Evolutionary conservation across 2,329 filamentous ascomycete species (phyloP).

Genomic region (Sclerotinia trifoliorum): DNA sequence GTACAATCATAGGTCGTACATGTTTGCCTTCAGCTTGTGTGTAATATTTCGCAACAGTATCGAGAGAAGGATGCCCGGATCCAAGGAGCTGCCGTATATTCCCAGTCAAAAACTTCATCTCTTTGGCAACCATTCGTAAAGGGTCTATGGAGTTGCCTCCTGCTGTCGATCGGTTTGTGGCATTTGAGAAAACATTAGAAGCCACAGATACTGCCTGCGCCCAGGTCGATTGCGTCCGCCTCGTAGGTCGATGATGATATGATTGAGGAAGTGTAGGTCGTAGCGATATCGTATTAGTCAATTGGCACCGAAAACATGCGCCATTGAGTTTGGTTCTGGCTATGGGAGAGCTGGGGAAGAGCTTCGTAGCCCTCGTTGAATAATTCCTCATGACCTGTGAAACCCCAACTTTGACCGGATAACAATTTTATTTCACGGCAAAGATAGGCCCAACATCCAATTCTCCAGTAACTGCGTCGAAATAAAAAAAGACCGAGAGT

Average conservation of each 20-base stretch:
- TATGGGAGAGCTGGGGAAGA: constrained; percentile 43
- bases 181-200: constrained; percentile 69
- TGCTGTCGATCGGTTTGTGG: constrained; percentile 55
- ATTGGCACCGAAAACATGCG: constrained; percentile 45
- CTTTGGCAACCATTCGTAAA: constrained; percentile 85
- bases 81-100: constrained; percentile 93
- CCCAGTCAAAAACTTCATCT: constrained; percentile 92
- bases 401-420: constrained; percentile 10
- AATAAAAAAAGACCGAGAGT: background rate
- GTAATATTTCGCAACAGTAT: constrained; percentile 97
- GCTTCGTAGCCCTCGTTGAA: constrained; percentile 50
- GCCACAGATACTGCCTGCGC: constrained; percentile 71
- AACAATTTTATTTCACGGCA: background rate
- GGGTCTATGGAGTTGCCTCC: constrained; percentile 79
- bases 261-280: constrained; percentile 26
- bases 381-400: constrained; percentile 52
- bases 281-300: constrained; percentile 26
- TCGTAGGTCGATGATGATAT: constrained; percentile 41
- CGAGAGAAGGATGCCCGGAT: constrained; percentile 89
- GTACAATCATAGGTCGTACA: constrained; percentile 87
- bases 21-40: constrained; percentile 96
- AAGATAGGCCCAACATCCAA: background rate
- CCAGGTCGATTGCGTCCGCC: constrained; percentile 63
- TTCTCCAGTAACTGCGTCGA: background rate
- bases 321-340: constrained; percentile 42